Conservation (phyloP, 352 stramenopile species). For the Elongisporangium anandrum region DNA sequence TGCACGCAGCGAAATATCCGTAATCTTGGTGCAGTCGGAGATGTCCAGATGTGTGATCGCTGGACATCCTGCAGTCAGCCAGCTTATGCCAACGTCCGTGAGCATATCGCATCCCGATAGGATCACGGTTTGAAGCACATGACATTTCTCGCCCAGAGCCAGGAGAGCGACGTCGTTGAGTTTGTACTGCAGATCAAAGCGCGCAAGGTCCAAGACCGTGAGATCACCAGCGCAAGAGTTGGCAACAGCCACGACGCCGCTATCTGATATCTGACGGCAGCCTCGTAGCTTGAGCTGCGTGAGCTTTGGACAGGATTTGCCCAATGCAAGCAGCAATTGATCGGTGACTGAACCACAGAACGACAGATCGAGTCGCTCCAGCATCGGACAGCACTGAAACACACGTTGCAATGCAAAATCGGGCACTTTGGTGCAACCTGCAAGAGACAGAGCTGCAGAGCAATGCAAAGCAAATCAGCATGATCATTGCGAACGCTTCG, state of each 20-base stretch:
- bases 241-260: conserved; percentile 73
- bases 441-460: conserved; percentile 57
- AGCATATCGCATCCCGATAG: conserved; percentile 88
- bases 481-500: no score
- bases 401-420: conserved; percentile 82
- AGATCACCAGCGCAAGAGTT: conserved; percentile 62
- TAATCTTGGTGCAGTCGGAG: conserved; percentile 80
- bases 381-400: conserved; percentile 58
- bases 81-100: conserved; percentile 90
- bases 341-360: conserved; percentile 81
- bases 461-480: background rate
- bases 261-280: conserved; percentile 87
- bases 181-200: conserved; percentile 89
- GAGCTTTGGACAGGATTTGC: conserved; percentile 56
- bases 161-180: conserved; percentile 90
- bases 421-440: conserved; percentile 69
- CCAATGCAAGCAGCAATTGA: conserved; percentile 66
- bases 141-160: conserved; percentile 61
- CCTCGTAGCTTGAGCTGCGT: conserved; percentile 63
- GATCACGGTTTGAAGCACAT: conserved; percentile 39
- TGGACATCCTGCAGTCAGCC: conserved; percentile 79
- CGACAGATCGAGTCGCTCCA: conserved; percentile 77
- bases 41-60: conserved; percentile 85
- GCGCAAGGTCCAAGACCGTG: conserved; percentile 68
- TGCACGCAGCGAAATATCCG: conserved; percentile 79